Evolutionary conservation across 371 early-diverging fungal genomes (phyloP), one percentile per base, ranked within the genome.

Genomic region (Homolaphlyctis polyrhiza): DNA sequence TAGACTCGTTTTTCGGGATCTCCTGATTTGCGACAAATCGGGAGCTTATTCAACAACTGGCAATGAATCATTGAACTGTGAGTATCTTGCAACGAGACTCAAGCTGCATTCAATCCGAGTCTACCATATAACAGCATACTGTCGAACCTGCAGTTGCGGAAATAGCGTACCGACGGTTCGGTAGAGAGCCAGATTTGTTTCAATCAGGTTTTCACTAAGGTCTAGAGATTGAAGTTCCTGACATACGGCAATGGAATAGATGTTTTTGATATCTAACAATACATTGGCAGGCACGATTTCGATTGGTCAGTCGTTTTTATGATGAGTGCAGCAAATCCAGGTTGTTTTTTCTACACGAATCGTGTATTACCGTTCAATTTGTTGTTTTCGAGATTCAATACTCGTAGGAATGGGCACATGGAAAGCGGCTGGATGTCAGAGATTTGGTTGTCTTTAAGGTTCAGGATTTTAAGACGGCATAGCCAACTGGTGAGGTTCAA

Each of bases 371-470:
- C 71, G 48, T 70, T 57, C 16, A 73, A 63, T 2, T 67, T 58
- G 61, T 74, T 74, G 62, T 68, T 60, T 27, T 68, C 59, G 1
- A 74, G 62, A 21, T 66, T 57, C 11, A 74, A 34, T 34, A 71
- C 69, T 8, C 47, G 52, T 23, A 74, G 51, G 29, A 68, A 71
- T 11, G 74, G 74, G 54, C 68, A 67, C 58, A 63, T 66, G 3
- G 71, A 61, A n/a, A 74, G 48, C 1, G 74, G 69, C 34, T 65
- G 63, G n/a, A 74, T 59, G 35, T 68, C 51, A 2, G 66, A 60
- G 52, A 74, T 74, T 43, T 68, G 62, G 57, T 70, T 70, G 43
- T 71, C 67, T 16, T 54, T 43, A 27, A 71, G 48, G 30, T 58
- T 39, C 16, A 74, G 69, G 29, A 74, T 58, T 28, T 63, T 13